Conservation (phyloP, 2,329 filamentous ascomycete species). For the Paraconiothyrium brasiliense region DNA sequence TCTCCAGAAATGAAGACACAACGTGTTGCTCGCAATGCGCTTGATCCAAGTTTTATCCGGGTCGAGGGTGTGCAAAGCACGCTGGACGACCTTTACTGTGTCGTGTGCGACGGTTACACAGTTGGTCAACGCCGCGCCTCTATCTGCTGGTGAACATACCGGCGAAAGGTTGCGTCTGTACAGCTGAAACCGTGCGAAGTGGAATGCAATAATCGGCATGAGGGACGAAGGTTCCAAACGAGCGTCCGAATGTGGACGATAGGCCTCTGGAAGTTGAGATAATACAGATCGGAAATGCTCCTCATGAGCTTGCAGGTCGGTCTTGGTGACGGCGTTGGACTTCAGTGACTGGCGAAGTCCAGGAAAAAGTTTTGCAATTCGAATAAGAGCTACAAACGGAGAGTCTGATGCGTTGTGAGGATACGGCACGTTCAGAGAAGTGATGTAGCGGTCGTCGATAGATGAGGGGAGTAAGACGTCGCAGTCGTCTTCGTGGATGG, state of each 20-base stretch:
- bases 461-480: conserved; percentile 82
- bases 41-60: conserved; percentile 61
- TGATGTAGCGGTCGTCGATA: conserved; percentile 81
- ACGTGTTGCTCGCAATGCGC: conserved; percentile 75
- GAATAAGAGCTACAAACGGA: conserved; percentile 81
- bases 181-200: conserved; percentile 83
- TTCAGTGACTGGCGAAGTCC: conserved; percentile 76
- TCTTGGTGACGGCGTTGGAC: conserved; percentile 68
- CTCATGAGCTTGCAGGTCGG: conserved; percentile 80
- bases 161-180: conserved; percentile 89
- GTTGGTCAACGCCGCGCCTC: conserved; percentile 77
- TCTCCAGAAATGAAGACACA: conserved; percentile 87
- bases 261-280: conserved; percentile 76
- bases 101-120: conserved; percentile 80
- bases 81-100: conserved; percentile 78
- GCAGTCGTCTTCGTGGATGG: conserved; percentile 89
- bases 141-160: conserved; percentile 70
- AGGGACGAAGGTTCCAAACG: conserved; percentile 78
- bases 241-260: conserved; percentile 72
- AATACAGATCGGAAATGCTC: conserved; percentile 80
- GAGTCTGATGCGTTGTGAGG: conserved; percentile 55
- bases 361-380: conserved; percentile 80
- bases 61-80: conserved; percentile 63
- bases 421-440: conserved; percentile 58
- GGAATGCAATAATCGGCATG: conserved; percentile 78